These are phyloP conservation scores for Macrophomina phaseolina DNA, from an alignment of 2,329 filamentous ascomycete species.

Conservation along the genomic window DNA sequence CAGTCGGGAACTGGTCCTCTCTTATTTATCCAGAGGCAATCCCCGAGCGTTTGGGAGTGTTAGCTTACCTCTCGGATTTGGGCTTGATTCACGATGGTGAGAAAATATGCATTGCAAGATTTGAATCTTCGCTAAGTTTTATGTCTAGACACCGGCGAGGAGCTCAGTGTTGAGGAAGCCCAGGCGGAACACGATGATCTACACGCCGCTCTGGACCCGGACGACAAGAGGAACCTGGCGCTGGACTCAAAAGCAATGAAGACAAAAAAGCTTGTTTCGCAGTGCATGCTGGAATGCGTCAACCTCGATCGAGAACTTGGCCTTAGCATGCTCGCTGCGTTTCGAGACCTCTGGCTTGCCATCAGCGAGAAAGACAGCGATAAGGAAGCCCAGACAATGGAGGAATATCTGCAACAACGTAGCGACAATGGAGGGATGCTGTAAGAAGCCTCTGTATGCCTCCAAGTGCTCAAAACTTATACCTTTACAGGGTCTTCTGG, in stretches of 20 bases:
- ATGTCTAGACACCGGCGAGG: not conserved
- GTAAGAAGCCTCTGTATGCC: not conserved
- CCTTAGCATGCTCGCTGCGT: no score
- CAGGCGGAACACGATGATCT: slow-evolving; percentile 2
- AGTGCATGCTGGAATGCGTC: slow-evolving; percentile 4
- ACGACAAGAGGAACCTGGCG: not conserved
- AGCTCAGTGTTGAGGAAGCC: not conserved
- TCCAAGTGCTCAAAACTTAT: not conserved
- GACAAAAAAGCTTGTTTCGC: slow-evolving; percentile 11
- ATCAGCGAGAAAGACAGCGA: not conserved
- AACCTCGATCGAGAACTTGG: no score
- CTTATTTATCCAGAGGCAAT: slow-evolving; percentile 1
- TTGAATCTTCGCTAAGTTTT: no score
- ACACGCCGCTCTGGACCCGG: not conserved
- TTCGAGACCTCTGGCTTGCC: no score
- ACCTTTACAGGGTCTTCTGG: not conserved
- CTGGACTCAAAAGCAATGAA: not conserved
- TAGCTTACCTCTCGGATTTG: slow-evolving; percentile 1
- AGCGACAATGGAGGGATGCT: slow-evolving; percentile 4
- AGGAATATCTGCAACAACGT: not conserved
- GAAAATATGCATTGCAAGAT: not conserved
- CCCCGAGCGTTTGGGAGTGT: not conserved
- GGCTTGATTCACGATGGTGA: slow-evolving; percentile 3
- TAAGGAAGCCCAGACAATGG: not conserved
- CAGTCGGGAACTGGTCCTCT: slow-evolving; percentile 4